A percentile compares a stretch with the other conserved stretches of the same genome.
Conservation (phyloP, 768 basidiomycete species). For the Boletellus sp. region DNA sequence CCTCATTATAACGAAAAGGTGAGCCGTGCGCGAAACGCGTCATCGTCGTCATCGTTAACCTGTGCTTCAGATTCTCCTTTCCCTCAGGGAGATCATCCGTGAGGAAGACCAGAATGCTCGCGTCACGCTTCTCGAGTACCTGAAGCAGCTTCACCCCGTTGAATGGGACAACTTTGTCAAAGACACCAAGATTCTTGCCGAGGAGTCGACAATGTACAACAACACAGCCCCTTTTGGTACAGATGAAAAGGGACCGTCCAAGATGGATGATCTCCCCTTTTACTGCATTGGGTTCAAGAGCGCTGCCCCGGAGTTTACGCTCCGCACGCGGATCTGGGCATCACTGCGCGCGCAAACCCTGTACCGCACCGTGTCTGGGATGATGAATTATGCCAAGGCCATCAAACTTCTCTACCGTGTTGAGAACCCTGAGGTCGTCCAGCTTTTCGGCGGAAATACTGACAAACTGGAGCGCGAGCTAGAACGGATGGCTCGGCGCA, state of each 20-base stretch:
- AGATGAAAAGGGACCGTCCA: conserved; percentile 81
- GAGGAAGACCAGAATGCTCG: conserved; percentile 97
- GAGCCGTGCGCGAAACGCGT: conserved; percentile 13
- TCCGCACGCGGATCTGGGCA: conserved; percentile 99
- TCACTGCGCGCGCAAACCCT: conserved; percentile 97
- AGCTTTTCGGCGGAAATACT: conserved; percentile 95
- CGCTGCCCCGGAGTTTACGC: conserved; percentile 95
- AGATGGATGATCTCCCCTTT: conserved; percentile 92
- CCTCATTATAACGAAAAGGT: conserved; percentile 99
- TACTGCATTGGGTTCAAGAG: conserved; percentile 99
- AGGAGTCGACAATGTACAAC: conserved; percentile 86
- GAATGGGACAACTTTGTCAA: conserved; percentile 99
- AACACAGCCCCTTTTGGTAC: conserved; percentile 68
- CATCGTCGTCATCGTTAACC: conserved; percentile 1
- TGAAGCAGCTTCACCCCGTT: conserved; percentile 95
- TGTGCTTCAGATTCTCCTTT: conserved; percentile 75
- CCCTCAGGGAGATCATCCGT: conserved; percentile 95
- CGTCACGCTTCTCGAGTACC: conserved; percentile 94
- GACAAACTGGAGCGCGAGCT: conserved; percentile 95
- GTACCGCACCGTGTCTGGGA: conserved; percentile 97
- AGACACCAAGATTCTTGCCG: conserved; percentile 98
- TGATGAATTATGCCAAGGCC: conserved; percentile 99
- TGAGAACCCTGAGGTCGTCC: conserved; percentile 98
- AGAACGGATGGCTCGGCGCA: conserved; percentile 95
- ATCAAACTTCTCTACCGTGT: conserved; percentile 99